A percentile compares a stretch with the other conserved stretches of the same genome.
Evolutionary conservation across 441 rosid species (phyloP).

Genomic region (Eutrema salsugineum): DNA sequence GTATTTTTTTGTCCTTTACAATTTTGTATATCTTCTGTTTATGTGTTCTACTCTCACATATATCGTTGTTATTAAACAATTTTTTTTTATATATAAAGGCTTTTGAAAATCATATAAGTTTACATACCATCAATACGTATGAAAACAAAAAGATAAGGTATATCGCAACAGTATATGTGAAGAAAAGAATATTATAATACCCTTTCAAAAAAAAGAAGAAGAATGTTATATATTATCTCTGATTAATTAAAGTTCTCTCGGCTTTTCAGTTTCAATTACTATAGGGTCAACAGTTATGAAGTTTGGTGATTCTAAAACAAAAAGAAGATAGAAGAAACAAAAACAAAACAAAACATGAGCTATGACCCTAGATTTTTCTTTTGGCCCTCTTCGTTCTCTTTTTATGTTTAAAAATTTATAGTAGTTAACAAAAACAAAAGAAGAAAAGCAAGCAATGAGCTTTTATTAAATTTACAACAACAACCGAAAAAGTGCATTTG

Average conservation of each 20-base stretch:
- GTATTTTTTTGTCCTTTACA: not conserved
- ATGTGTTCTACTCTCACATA: not conserved
- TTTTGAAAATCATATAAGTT: not conserved
- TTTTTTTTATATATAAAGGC: not conserved
- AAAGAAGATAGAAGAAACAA: conserved; percentile 10
- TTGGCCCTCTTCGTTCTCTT: not conserved
- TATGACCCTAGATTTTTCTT: conserved; percentile 8
- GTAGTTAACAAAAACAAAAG: conserved; percentile 11
- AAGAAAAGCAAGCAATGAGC: conserved; percentile 17
- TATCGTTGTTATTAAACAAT: not conserved
- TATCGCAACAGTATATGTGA: not conserved
- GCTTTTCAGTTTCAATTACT: not conserved
- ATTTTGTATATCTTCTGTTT: too few species aligned
- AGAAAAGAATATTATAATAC: not conserved
- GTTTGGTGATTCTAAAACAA: conserved; percentile 14
- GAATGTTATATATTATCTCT: not conserved
- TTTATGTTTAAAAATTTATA: not conserved
- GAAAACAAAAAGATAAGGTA: not conserved
- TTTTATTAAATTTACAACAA: conserved; percentile 3
- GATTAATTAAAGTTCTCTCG: not conserved
- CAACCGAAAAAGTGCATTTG: conserved; percentile 19
- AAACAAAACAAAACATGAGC: conserved; percentile 6
- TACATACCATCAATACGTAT: not conserved
- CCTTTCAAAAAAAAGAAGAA: too few species aligned
- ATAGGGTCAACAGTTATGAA: not conserved